phyloP scores from a whole-genome alignment of 2,329 filamentous ascomycete species.

The Sphaerulina populicola region DNA sequence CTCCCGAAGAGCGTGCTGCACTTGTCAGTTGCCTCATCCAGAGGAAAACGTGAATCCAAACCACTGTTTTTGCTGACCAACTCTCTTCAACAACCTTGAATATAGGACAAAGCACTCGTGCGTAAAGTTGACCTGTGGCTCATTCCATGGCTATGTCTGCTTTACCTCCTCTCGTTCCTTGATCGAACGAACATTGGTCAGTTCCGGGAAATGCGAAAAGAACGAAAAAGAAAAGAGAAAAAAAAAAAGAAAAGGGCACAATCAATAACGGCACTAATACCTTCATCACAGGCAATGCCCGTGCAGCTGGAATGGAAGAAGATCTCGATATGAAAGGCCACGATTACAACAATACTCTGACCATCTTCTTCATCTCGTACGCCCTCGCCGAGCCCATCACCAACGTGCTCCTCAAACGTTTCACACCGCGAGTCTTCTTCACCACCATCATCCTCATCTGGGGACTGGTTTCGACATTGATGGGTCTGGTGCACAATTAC shows the following conservation, averaged over 20 bases:
- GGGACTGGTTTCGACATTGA: slow-evolving; percentile 67
- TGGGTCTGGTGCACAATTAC: slow-evolving; percentile 22
- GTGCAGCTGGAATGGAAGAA: slow-evolving; percentile 46
- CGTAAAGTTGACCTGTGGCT: slow-evolving; percentile 47
- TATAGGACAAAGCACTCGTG: slow-evolving; percentile 42
- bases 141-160: slow-evolving; percentile 45
- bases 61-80: background rate
- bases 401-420: slow-evolving; percentile 69
- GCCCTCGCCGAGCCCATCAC: slow-evolving; percentile 69
- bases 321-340: slow-evolving; percentile 55
- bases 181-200: slow-evolving; percentile 41
- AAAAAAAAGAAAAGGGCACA: too few relatives aligned
- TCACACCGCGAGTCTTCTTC: slow-evolving; percentile 63
- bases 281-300: slow-evolving; percentile 48
- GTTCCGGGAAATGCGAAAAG: background rate
- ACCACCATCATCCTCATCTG: slow-evolving; percentile 70
- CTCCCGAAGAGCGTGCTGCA: slow-evolving; percentile 9
- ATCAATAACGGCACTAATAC: background rate
- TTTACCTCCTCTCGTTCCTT: slow-evolving; percentile 48
- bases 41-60: background rate
- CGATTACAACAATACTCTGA: slow-evolving; percentile 66
- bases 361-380: slow-evolving; percentile 83
- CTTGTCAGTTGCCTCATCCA: slow-evolving; percentile 1
- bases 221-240: too few relatives aligned
- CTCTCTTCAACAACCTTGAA: background rate